Base-by-base conservation (phyloP, 768 basidiomycete genomes). In the Boletus rubroflammeus region DNA sequence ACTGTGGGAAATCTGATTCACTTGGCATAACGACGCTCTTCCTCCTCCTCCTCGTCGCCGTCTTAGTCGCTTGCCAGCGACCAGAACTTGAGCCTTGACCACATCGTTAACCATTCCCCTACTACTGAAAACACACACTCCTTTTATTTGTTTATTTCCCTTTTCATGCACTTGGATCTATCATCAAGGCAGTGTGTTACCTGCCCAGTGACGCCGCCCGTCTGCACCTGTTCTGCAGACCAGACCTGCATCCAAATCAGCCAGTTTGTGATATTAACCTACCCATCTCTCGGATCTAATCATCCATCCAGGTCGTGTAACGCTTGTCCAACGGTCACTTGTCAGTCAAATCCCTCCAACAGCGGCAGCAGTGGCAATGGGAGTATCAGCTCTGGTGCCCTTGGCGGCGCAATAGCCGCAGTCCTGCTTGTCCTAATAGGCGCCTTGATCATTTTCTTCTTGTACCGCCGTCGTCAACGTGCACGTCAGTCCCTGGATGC, bases 381-480 rank as follows among this genome's bases (percentile, higher is more conserved):
- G 5, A 81, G 81, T 10, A 72, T 83, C 47, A 84, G 85, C 65
- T 78, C 81, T 50, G 88, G 88, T 41, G 88, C 85, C 3, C 76
- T 90, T 19, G 89, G 86, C 19, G 90, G 88, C 44, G 88, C 83
- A 39, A 78, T 92, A 53, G 73, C 90, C 29, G 88, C 82, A 32
- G 76, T 77, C 11, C 62, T 92, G 40, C 63, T 85, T 10, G 79
- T 88, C 64, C 72, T 91, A 41, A 77, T 74, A 11, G 66, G 81
- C 38, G 78, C 76, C 13, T 59, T 84, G 35, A 68, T 70, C 40
- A 68, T 78, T 10, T 86, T 82, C 62, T 71, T 88, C 56, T 82
- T 82, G 71, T 88, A 88, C 67, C 83, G 88, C 51, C 81, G 83
- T 53, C 81, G 75, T 56, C 67, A 68, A 41, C 79, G 78, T 50